Evolutionary conservation across 345 rosid species (phyloP).

Genomic region (Adansonia digitata): DNA sequence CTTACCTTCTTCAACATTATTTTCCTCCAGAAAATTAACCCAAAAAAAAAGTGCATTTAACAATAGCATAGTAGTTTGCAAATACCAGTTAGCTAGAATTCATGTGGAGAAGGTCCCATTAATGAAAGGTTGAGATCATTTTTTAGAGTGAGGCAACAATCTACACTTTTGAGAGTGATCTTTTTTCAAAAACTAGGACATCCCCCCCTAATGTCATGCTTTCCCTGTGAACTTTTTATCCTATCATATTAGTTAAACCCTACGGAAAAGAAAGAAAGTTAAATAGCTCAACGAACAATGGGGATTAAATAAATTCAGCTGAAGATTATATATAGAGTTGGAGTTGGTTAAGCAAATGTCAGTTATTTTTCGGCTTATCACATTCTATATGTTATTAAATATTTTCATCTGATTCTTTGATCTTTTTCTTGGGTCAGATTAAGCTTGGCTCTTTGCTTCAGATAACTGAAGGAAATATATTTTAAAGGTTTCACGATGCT

Average conservation of each 20-base stretch:
- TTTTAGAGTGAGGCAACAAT: background rate
- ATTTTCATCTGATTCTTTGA: background rate
- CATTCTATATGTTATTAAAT: background rate
- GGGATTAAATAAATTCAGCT: background rate
- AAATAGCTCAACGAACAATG: background rate
- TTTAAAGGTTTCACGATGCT: constrained; percentile 21
- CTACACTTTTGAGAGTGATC: background rate
- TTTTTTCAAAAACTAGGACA: background rate
- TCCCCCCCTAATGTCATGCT: background rate
- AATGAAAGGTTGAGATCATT: background rate
- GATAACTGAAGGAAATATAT: background rate
- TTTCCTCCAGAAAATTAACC: too few relatives aligned
- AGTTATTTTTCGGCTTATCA: background rate
- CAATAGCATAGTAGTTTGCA: background rate
- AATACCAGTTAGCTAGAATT: background rate
- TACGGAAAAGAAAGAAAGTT: background rate
- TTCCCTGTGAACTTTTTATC: background rate
- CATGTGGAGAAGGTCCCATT: background rate
- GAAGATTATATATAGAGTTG: background rate
- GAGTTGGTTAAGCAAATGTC: background rate
- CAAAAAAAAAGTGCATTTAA: too few relatives aligned
- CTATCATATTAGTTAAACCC: background rate
- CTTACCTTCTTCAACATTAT: background rate
- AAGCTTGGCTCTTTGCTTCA: background rate
- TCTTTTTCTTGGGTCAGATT: background rate